Evolutionary conservation across 2,329 filamentous ascomycete species (phyloP).

Genomic region (Xylaria sp.): DNA sequence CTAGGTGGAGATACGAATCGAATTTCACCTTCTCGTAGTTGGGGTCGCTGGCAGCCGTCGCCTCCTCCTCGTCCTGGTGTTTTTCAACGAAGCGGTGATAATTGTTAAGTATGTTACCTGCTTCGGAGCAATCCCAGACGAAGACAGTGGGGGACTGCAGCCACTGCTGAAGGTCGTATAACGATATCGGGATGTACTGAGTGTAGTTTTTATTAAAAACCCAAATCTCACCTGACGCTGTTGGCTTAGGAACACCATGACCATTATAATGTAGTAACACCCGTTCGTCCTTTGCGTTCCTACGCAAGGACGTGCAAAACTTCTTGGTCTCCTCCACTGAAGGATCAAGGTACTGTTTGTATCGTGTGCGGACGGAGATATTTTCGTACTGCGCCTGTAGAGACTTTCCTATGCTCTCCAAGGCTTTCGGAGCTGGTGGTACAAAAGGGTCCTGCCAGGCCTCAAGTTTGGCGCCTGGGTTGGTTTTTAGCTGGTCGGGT

Average conservation of each 20-base stretch:
- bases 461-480: conserved; percentile 89
- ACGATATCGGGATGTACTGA: conserved; percentile 94
- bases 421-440: conserved; percentile 78
- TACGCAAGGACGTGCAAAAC: conserved; percentile 86
- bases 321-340: conserved; percentile 98
- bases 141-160: conserved; percentile 93
- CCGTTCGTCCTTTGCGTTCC: conserved; percentile 93
- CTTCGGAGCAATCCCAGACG: conserved; percentile 97
- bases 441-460: conserved; percentile 94
- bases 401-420: conserved; percentile 94
- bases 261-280: conserved; percentile 99
- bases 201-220: conserved; percentile 99
- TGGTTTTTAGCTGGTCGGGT: conserved; percentile 95
- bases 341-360: conserved; percentile 95
- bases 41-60: conserved; percentile 76
- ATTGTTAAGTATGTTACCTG: conserved; percentile 92
- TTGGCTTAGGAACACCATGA: conserved; percentile 95
- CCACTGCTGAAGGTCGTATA: conserved; percentile 96
- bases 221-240: conserved; percentile 96
- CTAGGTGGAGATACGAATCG: conserved; percentile 81
- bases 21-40: conserved; percentile 79
- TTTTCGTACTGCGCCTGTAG: conserved; percentile 97
- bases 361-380: conserved; percentile 90
- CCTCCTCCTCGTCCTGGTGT: conserved; percentile 86
- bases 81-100: conserved; percentile 95